Evolutionary conservation across 345 rosid species (phyloP).

Genomic region (Camelina hispida): DNA sequence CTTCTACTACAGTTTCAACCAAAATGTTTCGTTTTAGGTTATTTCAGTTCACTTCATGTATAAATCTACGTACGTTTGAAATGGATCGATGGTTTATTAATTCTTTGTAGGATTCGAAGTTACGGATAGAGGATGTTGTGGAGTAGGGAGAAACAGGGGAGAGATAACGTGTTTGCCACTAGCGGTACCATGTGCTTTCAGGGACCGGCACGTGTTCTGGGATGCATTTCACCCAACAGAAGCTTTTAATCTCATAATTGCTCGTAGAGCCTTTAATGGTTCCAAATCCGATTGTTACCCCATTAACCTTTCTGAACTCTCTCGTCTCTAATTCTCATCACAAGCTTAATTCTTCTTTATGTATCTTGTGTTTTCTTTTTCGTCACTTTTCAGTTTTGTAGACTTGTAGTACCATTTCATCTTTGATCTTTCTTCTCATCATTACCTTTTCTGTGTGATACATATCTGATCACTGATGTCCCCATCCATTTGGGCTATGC

Average conservation of each 20-base stretch:
- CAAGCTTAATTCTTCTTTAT: background rate
- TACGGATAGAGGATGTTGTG: constrained; percentile 68
- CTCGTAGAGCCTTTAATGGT: constrained; percentile 55
- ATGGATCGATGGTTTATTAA: background rate
- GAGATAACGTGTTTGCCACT: constrained; percentile 71
- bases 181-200: constrained; percentile 56
- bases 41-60: background rate
- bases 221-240: constrained; percentile 74
- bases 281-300: constrained; percentile 62
- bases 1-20: background rate
- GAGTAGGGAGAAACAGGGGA: constrained; percentile 66
- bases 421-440: background rate
- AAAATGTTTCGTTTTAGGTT: background rate
- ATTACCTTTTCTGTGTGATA: background rate
- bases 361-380: background rate
- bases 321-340: constrained; percentile 38
- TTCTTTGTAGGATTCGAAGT: constrained; percentile 50
- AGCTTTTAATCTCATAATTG: constrained; percentile 64
- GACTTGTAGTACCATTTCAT: background rate
- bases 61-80: background rate
- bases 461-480: background rate
- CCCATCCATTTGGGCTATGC: background rate
- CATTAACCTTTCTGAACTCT: constrained; percentile 58
- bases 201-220: constrained; percentile 68
- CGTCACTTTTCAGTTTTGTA: background rate